phyloP scores from a whole-genome alignment of 2,329 filamentous ascomycete genomes.

The Monilinia vaccinii-corymbosi region DNA sequence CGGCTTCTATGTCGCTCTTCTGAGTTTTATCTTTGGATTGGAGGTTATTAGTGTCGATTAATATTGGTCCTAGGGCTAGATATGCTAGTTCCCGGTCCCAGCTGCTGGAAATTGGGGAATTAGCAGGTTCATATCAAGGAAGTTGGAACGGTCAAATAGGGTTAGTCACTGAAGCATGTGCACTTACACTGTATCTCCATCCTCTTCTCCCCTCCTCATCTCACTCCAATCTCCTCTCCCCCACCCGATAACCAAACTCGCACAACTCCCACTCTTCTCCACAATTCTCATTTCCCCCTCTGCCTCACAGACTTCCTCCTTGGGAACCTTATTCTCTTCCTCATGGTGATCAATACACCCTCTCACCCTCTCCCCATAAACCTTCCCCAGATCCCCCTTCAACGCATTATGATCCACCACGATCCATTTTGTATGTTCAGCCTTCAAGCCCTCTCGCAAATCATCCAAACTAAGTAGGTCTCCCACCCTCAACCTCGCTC shows the following conservation, averaged over 20 bases:
- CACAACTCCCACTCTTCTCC: constrained; percentile 63
- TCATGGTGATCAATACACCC: constrained; percentile 74
- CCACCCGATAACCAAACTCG: constrained; percentile 57
- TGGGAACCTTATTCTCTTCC: constrained; percentile 51
- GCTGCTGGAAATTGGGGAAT: neutral
- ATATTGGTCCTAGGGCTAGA: constrained; percentile 58
- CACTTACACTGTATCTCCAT: neutral
- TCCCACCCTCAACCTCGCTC: constrained; percentile 46
- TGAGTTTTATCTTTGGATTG: constrained; percentile 55
- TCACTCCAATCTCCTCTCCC: constrained; percentile 49
- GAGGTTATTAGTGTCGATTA: constrained; percentile 66
- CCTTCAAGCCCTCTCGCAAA: constrained; percentile 36
- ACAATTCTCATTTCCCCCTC: constrained; percentile 50
- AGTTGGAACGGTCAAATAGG: neutral
- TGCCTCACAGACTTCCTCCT: constrained; percentile 34
- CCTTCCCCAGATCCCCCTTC: constrained; percentile 48
- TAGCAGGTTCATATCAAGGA: neutral
- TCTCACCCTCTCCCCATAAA: constrained; percentile 44
- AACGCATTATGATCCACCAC: constrained; percentile 74
- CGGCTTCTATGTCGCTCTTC: constrained; percentile 48
- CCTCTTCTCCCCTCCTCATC: constrained; percentile 32
- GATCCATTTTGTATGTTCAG: constrained; percentile 52
- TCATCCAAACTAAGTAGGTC: constrained; percentile 61
- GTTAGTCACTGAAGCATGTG: too few species aligned
- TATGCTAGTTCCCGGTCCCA: constrained; percentile 52